A percentile compares a stretch with the other conserved stretches of the same genome.
phyloP scores from a whole-genome alignment of 139 green algal species.

The Micractinium sp. region DNA sequence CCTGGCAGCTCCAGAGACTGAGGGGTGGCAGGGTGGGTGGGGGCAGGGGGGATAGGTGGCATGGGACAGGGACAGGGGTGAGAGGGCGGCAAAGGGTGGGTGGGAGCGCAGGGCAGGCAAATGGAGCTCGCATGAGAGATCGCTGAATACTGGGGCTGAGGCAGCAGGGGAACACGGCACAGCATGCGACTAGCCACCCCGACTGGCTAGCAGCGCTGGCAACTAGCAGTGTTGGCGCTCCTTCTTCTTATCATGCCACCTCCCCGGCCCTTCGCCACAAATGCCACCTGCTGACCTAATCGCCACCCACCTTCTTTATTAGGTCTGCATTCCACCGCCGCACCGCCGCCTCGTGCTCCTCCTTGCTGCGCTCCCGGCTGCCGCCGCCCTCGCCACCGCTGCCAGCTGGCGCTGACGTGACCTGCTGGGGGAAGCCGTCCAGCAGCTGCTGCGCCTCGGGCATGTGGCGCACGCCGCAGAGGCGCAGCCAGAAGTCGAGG shows the following conservation, averaged over 20 bases:
- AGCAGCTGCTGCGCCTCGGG: conserved; percentile 34
- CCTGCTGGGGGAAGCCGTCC: conserved; percentile 35
- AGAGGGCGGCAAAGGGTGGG: not conserved
- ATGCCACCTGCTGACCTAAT: no score
- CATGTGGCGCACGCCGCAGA: conserved; percentile 50
- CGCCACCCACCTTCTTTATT: conserved; percentile 25
- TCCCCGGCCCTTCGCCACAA: not conserved
- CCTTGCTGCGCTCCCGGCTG: not conserved
- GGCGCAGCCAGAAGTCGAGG: conserved; percentile 70
- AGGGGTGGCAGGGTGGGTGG: no score
- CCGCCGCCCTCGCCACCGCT: not conserved
- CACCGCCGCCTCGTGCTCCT: conserved; percentile 11
- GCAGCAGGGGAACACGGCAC: not conserved
- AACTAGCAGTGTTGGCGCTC: no score
- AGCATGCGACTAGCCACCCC: no score
- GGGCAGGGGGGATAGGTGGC: not conserved
- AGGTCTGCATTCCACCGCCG: conserved; percentile 49
- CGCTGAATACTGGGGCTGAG: not conserved
- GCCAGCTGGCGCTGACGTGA: not conserved
- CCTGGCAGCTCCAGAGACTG: conserved; percentile 57
- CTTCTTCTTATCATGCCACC: no score
- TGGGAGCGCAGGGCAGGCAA: not conserved
- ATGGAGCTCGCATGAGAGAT: not conserved
- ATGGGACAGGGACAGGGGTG: not conserved
- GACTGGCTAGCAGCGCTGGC: no score